These are phyloP conservation scores for Saururus chinensis DNA, from an alignment of 164 flowering plant species.

Conservation along the genomic window DNA sequence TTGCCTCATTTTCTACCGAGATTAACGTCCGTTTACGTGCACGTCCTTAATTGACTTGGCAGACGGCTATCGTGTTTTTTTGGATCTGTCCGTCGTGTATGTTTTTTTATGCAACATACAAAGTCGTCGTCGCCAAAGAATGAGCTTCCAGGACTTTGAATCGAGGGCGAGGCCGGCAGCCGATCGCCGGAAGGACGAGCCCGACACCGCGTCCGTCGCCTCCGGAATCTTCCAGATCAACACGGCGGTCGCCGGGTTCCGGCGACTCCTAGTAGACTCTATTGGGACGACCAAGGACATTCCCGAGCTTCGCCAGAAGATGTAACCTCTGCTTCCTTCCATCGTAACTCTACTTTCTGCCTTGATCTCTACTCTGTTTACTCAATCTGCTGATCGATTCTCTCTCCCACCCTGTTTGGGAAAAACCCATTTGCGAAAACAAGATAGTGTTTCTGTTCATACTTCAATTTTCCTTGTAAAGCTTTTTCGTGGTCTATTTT, in stretches of 20 bases:
- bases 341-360: not conserved
- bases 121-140: constrained; percentile 2
- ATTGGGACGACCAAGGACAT: constrained; percentile 66
- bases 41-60: too few relatives aligned
- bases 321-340: constrained; percentile 21
- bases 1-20: too few relatives aligned
- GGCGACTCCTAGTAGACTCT: constrained; percentile 53
- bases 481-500: too few relatives aligned
- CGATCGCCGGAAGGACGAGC: not conserved
- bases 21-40: too few relatives aligned
- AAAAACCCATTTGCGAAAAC: too few relatives aligned
- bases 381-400: not conserved
- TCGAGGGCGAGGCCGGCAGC: constrained; percentile 5
- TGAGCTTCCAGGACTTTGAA: constrained; percentile 63
- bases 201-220: constrained; percentile 14
- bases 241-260: constrained; percentile 52
- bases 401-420: not conserved
- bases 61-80: too few relatives aligned
- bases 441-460: too few relatives aligned
- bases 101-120: not conserved
- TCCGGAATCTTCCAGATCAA: constrained; percentile 71
- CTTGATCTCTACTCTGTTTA: not conserved
- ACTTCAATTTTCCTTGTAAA: too few relatives aligned
- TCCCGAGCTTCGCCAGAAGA: constrained; percentile 60
- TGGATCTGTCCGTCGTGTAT: not conserved